Base-by-base conservation (phyloP, 2,329 filamentous ascomycete species). In the Alternaria solani region DNA sequence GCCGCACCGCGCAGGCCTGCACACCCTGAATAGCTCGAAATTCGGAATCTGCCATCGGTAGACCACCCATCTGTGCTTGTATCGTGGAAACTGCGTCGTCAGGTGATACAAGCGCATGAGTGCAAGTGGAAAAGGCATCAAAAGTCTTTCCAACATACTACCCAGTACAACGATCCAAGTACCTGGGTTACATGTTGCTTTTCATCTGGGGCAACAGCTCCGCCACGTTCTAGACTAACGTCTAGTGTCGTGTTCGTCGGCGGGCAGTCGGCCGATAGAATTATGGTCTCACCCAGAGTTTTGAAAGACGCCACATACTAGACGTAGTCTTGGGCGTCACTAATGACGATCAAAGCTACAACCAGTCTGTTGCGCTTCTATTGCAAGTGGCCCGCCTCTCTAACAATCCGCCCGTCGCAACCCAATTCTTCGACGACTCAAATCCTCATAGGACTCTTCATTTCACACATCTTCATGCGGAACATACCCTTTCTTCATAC, bases 301-400 rank as follows among this genome's bases (percentile, higher is more conserved):
- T 34, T 36, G 11, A 59, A 14, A 42, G 53, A 47, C 26, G 54
- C 32, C 44, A 53, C 53, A 48, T 7, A 28, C 49, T 26, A 48
- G 18, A 49, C 42, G 23, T 16, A 9, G 32, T 25, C 28, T 32
- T 16, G 23, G 20, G 38, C n/a, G 20, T 46, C 14, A 23, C 30
- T 20, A 28, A 53, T 20, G 32, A 7, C 16, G 41, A 41, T 32
- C 23, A 20, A 36, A n/a, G 42, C 16, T 38, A 46, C 36, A 34
- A n/a, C n/a, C 18, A 32, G 12, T 51, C 44, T 42, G 34, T 18
- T 32, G 41, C 39, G 8, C 38, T 55, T 25, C 42, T 11, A 49
- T n/a, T 30, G 23, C 41, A 60, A 1, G n/a, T 18, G 30, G 34
- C 20, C 18, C 44, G 23, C 36, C 23, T 42, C 26, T 34, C n/a